Evolutionary conservation across 1,284 basidiomycete genomes (phyloP), one percentile per base, ranked within the genome.

Genomic region (Somion occarium): DNA sequence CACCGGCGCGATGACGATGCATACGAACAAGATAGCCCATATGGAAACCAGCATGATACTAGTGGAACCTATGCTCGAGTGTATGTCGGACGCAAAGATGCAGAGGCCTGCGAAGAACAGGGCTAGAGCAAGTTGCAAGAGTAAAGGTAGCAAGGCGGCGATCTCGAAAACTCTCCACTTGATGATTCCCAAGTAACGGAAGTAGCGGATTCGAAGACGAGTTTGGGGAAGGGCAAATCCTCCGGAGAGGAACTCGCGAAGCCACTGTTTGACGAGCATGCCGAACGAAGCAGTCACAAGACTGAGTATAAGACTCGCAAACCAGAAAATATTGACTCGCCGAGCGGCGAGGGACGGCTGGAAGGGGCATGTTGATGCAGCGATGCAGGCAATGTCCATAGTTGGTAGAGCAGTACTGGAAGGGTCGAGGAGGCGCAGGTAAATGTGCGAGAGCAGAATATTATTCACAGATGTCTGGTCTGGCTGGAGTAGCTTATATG

Each of bases 191-290:
- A 50, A 25, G 18, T 30, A 43, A 3, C 54, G 51, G 13, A 50
- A 54, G 5, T 48, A 45, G 5, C 49, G 53, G 5, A 46, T 25
- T 5, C 53, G 53, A 2, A 50, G 15, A 2, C 37, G 44, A 2
- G 38, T 24, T 5, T 42, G 53, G 34, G 49, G 25, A 0, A 48
- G 37, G 19, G n/a, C 42, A 18, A 38, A 46, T 7, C 51, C 25
- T 3, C 42, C 49, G 26, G 24, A 27, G 5, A 55, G 39, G 42
- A 49, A 55, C 20, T 54, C 50, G 4, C 54, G 49, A 5, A 59
- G 50, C 58, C 58, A 59, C 27, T 57, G 56, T 38, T 56, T 59
- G 43, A 56, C 50, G 3, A 52, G 44, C 23, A 59, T 57, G 25
- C 52, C 54, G 22, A 59, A 41, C 3, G 56, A 57, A 2, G 58